Conservation (phyloP, 2,329 filamentous ascomycete genomes). For the Xylaria sp. region DNA sequence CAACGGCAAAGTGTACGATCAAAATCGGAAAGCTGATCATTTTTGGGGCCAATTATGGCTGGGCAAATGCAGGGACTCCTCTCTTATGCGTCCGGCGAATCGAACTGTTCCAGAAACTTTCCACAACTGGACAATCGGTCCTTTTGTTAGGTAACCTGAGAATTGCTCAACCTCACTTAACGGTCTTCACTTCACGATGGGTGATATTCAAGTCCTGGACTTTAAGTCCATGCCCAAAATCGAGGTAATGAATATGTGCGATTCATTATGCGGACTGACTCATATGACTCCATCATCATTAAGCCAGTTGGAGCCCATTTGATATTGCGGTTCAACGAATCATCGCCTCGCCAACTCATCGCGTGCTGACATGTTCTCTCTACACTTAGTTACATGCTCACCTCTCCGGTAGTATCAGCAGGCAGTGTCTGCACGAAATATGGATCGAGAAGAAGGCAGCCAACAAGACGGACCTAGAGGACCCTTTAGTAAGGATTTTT, state of each 20-base stretch:
- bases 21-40: slow-evolving; percentile 12
- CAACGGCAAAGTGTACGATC: too few species aligned
- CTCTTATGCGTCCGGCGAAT: neutral
- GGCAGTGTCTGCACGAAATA: slow-evolving; percentile 76
- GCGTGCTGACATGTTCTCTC: slow-evolving; percentile 16
- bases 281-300: neutral
- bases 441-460: slow-evolving; percentile 70
- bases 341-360: neutral
- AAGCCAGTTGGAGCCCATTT: neutral
- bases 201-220: slow-evolving; percentile 19
- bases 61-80: slow-evolving; percentile 13
- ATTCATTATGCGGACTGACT: neutral
- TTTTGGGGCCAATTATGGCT: slow-evolving; percentile 1
- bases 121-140: slow-evolving; percentile 22
- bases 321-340: neutral
- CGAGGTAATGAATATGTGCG: slow-evolving; percentile 33
- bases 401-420: slow-evolving; percentile 63
- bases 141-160: slow-evolving; percentile 8
- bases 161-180: neutral
- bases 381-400: slow-evolving; percentile 30
- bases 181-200: slow-evolving; percentile 12
- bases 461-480: slow-evolving; percentile 66
- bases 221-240: slow-evolving; percentile 42
- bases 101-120: slow-evolving; percentile 30
- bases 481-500: slow-evolving; percentile 62